Base-by-base conservation (phyloP, 805 yeast species). In the Suhomyces xylopsoci region DNA sequence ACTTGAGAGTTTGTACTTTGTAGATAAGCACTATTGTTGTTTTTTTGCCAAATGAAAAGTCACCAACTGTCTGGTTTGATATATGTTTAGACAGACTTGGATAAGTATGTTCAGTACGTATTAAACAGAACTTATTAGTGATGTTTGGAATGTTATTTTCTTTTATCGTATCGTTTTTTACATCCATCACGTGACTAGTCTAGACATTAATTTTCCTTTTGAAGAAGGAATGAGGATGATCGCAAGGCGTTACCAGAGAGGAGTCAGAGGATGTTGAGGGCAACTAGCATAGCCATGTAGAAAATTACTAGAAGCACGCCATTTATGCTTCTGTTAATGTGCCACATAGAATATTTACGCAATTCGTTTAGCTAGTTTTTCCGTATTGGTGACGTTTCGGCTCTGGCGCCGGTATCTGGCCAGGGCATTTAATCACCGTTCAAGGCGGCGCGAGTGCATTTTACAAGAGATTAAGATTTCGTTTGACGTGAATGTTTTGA, bases 121-220 rank as follows among this genome's bases (percentile, higher is more conserved):
- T 38, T 19, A 10, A 19, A 38, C 17, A 38, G 14, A 8, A 38
- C n/a, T n/a, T 2, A 7, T 19, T 7, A 17, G 24, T 17, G 32
- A 28, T 38, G 20, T 19, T 38, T 17, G 42, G 22, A 42, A 24
- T 42, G 45, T 42, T 42, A 42, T 42, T 42, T 42, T 17, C 45
- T 42, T 42, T 42, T 42, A 42, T 42, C 14, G 30, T 42, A 42
- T 14, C 45, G 26, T 24, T 42, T 40, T 42, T 42, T 42, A 42
- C 45, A 22, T 10, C 22, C 10, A 7, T 22, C 45, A 42, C 45
- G 45, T 42, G 45, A 20, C 30, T 17, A 14, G 6, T 17, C 42
- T 38, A 12, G 24, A 38, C 22, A 9, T 5, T 12, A 10, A 19
- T 19, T 36, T 17, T 3, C 41, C 20, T 8, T 9, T 38, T 4